Percentiles rank a stretch among this genome's conserved stretches.
These are phyloP conservation scores for Apophysomyces ossiformis DNA, from an alignment of 371 early-diverging fungal genomes.

Conservation along the genomic window DNA sequence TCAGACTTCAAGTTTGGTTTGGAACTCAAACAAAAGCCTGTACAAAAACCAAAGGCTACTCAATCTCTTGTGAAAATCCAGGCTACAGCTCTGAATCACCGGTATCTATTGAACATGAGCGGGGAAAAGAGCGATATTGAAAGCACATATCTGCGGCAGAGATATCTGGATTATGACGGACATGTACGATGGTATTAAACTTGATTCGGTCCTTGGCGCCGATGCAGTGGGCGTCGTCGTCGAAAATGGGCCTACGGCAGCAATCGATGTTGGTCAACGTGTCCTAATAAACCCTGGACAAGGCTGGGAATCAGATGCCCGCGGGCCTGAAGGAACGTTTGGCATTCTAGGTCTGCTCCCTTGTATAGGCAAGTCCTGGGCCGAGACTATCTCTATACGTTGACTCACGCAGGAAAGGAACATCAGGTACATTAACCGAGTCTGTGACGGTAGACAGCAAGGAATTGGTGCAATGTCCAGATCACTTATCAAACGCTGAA, in stretches of 20 bases:
- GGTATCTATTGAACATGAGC: conserved; percentile 28
- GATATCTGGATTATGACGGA: conserved; percentile 71
- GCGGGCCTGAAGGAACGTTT: conserved; percentile 64
- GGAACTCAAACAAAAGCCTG: conserved; percentile 22
- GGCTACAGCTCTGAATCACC: conserved; percentile 74
- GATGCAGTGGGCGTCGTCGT: conserved; percentile 66
- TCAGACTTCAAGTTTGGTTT: conserved; percentile 27
- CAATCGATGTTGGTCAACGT: conserved; percentile 39
- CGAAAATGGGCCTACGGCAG: conserved; percentile 11
- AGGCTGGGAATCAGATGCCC: conserved; percentile 65
- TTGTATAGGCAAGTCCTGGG: conserved; percentile 36
- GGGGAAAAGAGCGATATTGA: background rate
- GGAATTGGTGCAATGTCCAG: conserved; percentile 59
- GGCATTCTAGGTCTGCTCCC: conserved; percentile 64
- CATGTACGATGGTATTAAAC: conserved; percentile 42
- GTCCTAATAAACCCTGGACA: conserved; percentile 61
- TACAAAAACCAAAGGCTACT: conserved; percentile 17
- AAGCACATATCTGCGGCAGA: background rate
- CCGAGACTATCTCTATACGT: background rate
- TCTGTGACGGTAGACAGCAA: conserved; percentile 53
- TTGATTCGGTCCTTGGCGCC: conserved; percentile 59
- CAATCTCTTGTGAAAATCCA: conserved; percentile 61
- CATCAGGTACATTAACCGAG: conserved; percentile 64
- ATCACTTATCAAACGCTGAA: conserved; percentile 61
- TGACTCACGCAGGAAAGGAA: background rate